Percentiles rank a stretch among this genome's conserved stretches.
These are phyloP conservation scores for Camelina laxa DNA, from an alignment of 345 rosid genomes.

Conservation along the genomic window DNA sequence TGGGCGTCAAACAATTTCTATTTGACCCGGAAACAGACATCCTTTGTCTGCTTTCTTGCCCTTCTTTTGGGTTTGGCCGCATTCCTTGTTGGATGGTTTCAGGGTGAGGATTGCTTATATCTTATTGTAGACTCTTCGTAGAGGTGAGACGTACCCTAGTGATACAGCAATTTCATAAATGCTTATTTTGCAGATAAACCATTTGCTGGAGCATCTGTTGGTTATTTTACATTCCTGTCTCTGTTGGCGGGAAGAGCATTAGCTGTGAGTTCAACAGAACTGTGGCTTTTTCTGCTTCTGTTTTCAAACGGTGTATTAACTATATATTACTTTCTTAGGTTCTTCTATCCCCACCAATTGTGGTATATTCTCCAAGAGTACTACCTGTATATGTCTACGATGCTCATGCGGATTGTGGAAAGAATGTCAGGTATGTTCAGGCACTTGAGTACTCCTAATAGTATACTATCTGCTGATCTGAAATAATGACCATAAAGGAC, in stretches of 20 bases:
- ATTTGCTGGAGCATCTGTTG: slow-evolving; percentile 99
- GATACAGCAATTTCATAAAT: slow-evolving; percentile 30
- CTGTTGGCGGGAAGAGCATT: slow-evolving; percentile 97
- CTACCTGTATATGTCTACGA: slow-evolving; percentile 97
- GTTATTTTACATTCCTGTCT: slow-evolving; percentile 91
- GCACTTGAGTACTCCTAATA: slow-evolving; percentile 15
- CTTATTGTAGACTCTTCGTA: slow-evolving; percentile 26
- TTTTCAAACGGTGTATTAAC: slow-evolving; percentile 4
- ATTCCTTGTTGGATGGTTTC: slow-evolving; percentile 90
- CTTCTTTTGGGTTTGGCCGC: slow-evolving; percentile 97
- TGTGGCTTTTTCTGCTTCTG: slow-evolving; percentile 29
- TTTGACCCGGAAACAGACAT: slow-evolving; percentile 87
- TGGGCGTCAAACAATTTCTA: slow-evolving; percentile 99
- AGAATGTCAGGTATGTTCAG: slow-evolving; percentile 89
- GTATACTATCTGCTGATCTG: slow-evolving; percentile 19
- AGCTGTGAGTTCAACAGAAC: slow-evolving; percentile 62
- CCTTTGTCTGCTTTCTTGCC: slow-evolving; percentile 89
- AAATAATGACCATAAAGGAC: slow-evolving; percentile 18
- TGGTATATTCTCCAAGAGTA: slow-evolving; percentile 98
- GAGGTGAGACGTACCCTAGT: slow-evolving; percentile 16
- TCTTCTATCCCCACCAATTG: slow-evolving; percentile 98
- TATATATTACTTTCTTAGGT: slow-evolving; percentile 55
- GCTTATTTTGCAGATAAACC: slow-evolving; percentile 67
- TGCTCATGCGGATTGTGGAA: slow-evolving; percentile 98
- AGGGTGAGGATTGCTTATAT: slow-evolving; percentile 55